Base-by-base conservation (phyloP, 2,329 filamentous ascomycete genomes). In the Paraconiothyrium brasiliense region DNA sequence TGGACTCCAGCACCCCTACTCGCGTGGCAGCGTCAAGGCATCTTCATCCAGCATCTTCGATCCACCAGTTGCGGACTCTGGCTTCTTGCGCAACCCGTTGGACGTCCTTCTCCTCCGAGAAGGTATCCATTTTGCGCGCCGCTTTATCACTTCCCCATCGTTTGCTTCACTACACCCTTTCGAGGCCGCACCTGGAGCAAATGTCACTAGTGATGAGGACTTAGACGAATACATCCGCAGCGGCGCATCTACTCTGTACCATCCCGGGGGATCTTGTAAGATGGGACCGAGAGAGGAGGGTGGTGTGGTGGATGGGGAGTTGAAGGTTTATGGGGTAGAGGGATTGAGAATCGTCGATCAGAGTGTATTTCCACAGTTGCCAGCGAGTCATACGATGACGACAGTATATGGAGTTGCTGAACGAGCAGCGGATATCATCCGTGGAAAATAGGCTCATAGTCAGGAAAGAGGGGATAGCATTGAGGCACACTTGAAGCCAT, bases 201-300 rank as follows among this genome's bases (percentile, higher is more conserved):
- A 68, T 44, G 64, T 73, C 16, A 68, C 67, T 9, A 58, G 57
- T 5, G 64, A 69, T 52, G 62, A 59, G 10, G 66, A 68, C 22
- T 43, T 74, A 11, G 65, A 71, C 24, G 35, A 61, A 11, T 68
- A 50, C 35, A 60, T 74, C 30, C 67, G 52, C 54, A 58, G 54
- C 24, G 48, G 51, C 51, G 65, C 58, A 32, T 51, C 60, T 11
- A 70, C 69, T 16, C 13, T 71, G n/a, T 72, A 49, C 46, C 74
- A 76, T 50, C 71, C 73, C 10, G 66, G 66, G 9, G 73, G 74
- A 9, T 71, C 59, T 3, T 67, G 65, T 32, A 68, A 70, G 52
- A 71, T 76, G 70, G 65, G 72, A 16, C 64, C 70, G 8, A 64
- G 57, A 9, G 67, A 73, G 7, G 44, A 66, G 3, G 74, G 74